A percentile compares a stretch with the other conserved stretches of the same genome.
Evolutionary conservation across 192 early-diverging fungal species (phyloP).

Genomic region (Coemansia sp.): DNA sequence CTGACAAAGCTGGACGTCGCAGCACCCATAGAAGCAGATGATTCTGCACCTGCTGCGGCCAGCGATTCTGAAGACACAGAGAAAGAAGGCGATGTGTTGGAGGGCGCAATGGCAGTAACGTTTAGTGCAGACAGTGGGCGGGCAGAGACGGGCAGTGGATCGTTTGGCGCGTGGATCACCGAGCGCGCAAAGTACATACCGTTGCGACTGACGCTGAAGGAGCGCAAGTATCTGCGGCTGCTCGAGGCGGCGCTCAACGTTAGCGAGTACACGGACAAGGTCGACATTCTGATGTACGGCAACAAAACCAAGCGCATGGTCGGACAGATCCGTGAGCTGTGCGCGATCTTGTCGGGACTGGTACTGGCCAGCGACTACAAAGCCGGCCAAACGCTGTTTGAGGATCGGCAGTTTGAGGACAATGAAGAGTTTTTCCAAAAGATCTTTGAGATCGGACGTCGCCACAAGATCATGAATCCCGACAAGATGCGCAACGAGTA

Average conservation of each 20-base stretch:
- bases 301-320: conserved; percentile 89
- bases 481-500: conserved; percentile 97
- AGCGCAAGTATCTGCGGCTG: conserved; percentile 91
- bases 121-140: conserved; percentile 39
- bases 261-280: conserved; percentile 84
- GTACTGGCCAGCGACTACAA: conserved; percentile 81
- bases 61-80: conserved; percentile 4
- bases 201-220: conserved; percentile 81
- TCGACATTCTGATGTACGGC: conserved; percentile 75
- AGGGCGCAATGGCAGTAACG: conserved; percentile 48
- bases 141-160: conserved; percentile 41
- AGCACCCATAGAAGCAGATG: conserved; percentile 3
- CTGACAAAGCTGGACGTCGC: conserved; percentile 10
- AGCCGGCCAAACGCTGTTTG: conserved; percentile 76
- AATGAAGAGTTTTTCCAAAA: conserved; percentile 79
- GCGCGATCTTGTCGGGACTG: conserved; percentile 90
- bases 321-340: conserved; percentile 93
- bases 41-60: neutral
- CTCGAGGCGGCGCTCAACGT: conserved; percentile 94
- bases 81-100: conserved; percentile 7
- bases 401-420: conserved; percentile 65
- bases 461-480: conserved; percentile 91
- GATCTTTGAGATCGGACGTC: conserved; percentile 68
- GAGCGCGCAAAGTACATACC: conserved; percentile 94
- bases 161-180: conserved; percentile 78